phyloP scores from a whole-genome alignment of 352 stramenopile genomes.

The Phytophthora macrochlamydospora region DNA sequence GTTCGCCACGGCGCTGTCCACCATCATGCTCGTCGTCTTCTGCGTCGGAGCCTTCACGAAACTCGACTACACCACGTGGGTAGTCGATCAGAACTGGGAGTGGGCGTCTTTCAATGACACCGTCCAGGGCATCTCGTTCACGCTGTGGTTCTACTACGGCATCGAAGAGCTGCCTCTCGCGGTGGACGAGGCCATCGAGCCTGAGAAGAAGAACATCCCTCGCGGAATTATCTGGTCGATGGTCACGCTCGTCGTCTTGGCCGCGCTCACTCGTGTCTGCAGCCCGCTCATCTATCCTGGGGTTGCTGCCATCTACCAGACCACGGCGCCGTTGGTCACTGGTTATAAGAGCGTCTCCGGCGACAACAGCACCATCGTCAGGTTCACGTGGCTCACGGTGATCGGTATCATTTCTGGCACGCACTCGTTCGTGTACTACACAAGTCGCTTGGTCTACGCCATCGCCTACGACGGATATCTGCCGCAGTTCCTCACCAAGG shows the following conservation, averaged over 20 bases:
- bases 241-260: constrained; percentile 46
- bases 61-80: constrained; percentile 61
- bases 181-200: constrained; percentile 75
- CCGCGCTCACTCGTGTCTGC: constrained; percentile 61
- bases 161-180: constrained; percentile 79
- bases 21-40: constrained; percentile 58
- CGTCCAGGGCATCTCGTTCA: constrained; percentile 62
- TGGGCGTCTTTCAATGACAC: constrained; percentile 50
- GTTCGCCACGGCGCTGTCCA: constrained; percentile 53
- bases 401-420: constrained; percentile 64
- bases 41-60: constrained; percentile 57
- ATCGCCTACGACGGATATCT: constrained; percentile 69
- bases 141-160: constrained; percentile 77
- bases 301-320: constrained; percentile 36
- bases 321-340: constrained; percentile 49
- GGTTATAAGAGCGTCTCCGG: constrained; percentile 79
- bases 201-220: constrained; percentile 65
- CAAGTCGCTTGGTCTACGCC: constrained; percentile 62
- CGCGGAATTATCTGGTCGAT: constrained; percentile 64
- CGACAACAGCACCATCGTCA: constrained; percentile 57
- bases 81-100: constrained; percentile 55
- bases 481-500: constrained; percentile 53
- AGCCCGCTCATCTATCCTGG: constrained; percentile 61
- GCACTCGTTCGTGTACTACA: constrained; percentile 79
- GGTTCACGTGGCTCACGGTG: constrained; percentile 69